phyloP scores from a whole-genome alignment of 768 basidiomycete species.

The Leucogyrophana mollusca region DNA sequence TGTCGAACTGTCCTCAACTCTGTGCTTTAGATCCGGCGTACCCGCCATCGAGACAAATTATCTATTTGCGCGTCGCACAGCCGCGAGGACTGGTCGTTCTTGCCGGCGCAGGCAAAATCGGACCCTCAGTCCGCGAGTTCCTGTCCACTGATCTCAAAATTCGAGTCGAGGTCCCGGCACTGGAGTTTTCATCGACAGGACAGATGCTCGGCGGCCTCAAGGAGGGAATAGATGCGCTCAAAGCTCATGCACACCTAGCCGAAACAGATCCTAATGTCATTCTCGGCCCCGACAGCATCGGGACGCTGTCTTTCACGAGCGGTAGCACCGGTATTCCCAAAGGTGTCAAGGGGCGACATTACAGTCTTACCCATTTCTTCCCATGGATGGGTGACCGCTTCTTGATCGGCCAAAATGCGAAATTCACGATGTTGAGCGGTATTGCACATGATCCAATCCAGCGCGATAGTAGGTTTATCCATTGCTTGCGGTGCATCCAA shows the following conservation, averaged over 20 bases:
- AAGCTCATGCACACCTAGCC: conserved; percentile 47
- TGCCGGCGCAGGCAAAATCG: conserved; percentile 83
- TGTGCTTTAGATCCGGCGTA: conserved; percentile 88
- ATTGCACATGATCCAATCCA: conserved; percentile 99
- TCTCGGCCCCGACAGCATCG: conserved; percentile 94
- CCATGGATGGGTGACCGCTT: conserved; percentile 98
- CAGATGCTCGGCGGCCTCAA: conserved; percentile 61
- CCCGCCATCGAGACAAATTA: conserved; percentile 86
- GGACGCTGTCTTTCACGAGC: conserved; percentile 93
- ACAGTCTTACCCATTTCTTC: conserved; percentile 97
- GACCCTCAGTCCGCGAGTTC: conserved; percentile 80
- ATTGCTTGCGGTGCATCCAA: background rate
- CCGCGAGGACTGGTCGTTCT: conserved; percentile 90
- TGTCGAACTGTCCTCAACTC: background rate
- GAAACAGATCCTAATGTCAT: conserved; percentile 76
- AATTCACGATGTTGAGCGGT: conserved; percentile 97
- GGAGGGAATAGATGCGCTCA: conserved; percentile 60
- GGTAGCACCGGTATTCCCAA: conserved; percentile 98
- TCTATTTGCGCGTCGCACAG: conserved; percentile 90
- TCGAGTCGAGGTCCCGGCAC: conserved; percentile 86
- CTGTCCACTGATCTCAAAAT: conserved; percentile 76
- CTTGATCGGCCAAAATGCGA: conserved; percentile 66
- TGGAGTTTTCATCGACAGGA: conserved; percentile 70
- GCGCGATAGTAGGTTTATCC: conserved; percentile 79
- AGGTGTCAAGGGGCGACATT: conserved; percentile 95